phyloP scores from a whole-genome alignment of 805 yeast genomes.

The Yamadazyma kitorensis region DNA sequence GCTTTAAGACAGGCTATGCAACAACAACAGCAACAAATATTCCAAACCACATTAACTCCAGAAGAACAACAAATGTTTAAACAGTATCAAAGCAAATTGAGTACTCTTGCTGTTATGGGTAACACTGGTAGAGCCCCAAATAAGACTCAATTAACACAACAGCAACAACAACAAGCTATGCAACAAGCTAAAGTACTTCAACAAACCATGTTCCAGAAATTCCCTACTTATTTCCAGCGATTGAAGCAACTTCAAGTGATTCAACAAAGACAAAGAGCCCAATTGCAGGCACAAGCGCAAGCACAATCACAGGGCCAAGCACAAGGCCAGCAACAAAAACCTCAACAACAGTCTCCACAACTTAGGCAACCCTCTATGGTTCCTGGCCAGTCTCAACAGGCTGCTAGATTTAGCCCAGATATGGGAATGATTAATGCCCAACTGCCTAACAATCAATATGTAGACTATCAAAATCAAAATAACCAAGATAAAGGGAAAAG shows the following conservation, averaged over 20 bases:
- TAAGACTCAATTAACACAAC: conserved; percentile 37
- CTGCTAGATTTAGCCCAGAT: conserved; percentile 11
- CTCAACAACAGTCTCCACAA: conserved; percentile 6
- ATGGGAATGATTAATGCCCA: conserved; percentile 16
- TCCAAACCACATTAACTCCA: conserved; percentile 38
- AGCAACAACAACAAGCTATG: conserved; percentile 43
- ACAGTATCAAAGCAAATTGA: conserved; percentile 38
- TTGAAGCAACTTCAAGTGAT: conserved; percentile 34
- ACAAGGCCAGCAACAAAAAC: conserved; percentile 13
- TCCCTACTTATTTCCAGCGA: conserved; percentile 36
- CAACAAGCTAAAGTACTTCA: conserved; percentile 40
- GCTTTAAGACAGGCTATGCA: conserved; percentile 19
- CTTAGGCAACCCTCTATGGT: neutral
- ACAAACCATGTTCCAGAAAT: conserved; percentile 35
- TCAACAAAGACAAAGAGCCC: conserved; percentile 19
- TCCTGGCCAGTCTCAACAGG: neutral
- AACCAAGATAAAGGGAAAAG: conserved; percentile 8
- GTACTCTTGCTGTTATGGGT: conserved; percentile 41
- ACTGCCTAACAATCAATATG: conserved; percentile 14
- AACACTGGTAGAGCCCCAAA: conserved; percentile 44
- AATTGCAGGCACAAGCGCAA: conserved; percentile 14
- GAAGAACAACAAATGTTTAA: conserved; percentile 42
- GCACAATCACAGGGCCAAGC: conserved; percentile 16
- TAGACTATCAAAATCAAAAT: conserved; percentile 3
- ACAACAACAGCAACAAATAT: conserved; percentile 45